Percentiles rank a stretch among this genome's conserved stretches.
phyloP scores from a whole-genome alignment of 306 rosid species.

The Sophora flavescens region DNA sequence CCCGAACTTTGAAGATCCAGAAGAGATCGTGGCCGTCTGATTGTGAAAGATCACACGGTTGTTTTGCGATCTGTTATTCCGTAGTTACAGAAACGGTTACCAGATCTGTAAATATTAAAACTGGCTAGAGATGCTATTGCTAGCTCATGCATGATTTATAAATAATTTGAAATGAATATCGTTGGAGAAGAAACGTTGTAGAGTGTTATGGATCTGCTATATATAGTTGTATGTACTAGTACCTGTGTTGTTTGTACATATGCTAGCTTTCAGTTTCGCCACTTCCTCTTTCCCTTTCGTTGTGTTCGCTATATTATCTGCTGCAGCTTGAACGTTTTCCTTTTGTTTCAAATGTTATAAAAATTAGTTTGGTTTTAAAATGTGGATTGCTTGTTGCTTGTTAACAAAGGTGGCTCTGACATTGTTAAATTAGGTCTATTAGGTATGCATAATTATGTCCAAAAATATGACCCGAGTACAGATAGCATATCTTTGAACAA shows the following conservation, averaged over 20 bases:
- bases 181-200: not conserved
- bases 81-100: not conserved
- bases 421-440: too few species aligned
- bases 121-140: not conserved
- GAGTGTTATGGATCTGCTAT: conserved; percentile 2
- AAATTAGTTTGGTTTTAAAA: too few species aligned
- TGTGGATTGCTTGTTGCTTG: too few species aligned
- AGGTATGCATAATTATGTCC: too few species aligned
- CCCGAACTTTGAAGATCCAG: conserved; percentile 84
- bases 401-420: too few species aligned
- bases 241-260: not conserved
- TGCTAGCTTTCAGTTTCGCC: not conserved
- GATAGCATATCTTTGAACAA: too few species aligned
- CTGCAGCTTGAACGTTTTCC: too few species aligned
- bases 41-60: not conserved
- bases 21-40: conserved; percentile 59
- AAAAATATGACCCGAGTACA: too few species aligned
- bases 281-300: too few species aligned
- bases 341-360: too few species aligned
- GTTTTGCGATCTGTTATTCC: not conserved
- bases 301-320: too few species aligned
- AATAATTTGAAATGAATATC: not conserved
- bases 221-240: not conserved
- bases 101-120: conserved; percentile 36
- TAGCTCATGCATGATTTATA: not conserved